These are phyloP conservation scores for Sonneratia alba DNA, from an alignment of 345 rosid genomes.

Conservation along the genomic window DNA sequence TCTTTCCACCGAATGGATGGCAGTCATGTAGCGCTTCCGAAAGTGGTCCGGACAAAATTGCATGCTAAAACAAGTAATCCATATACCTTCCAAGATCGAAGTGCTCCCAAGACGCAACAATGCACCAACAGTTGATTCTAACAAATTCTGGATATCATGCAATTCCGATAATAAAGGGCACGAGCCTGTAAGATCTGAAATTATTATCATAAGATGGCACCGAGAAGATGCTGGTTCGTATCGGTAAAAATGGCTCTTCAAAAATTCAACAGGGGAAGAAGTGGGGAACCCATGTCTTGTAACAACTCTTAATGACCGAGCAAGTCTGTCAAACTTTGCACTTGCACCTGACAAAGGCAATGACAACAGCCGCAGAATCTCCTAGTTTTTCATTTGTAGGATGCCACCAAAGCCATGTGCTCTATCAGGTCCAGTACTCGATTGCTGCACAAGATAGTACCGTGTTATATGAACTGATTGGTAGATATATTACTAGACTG, in stretches of 20 bases:
- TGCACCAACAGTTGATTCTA: neutral
- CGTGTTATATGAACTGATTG: neutral
- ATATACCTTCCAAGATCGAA: no score
- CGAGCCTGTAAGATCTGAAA: neutral
- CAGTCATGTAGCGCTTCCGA: no score
- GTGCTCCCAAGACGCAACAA: no score
- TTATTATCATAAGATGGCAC: neutral
- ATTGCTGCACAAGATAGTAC: constrained; percentile 40
- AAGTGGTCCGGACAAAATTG: no score
- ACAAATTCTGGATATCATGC: neutral
- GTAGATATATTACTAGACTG: neutral
- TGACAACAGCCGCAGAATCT: neutral
- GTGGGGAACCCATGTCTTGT: neutral
- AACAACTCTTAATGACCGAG: neutral
- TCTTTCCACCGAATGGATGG: no score
- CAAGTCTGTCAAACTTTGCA: neutral
- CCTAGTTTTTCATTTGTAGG: constrained; percentile 22
- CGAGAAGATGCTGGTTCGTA: neutral
- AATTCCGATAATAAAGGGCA: neutral
- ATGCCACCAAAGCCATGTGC: constrained; percentile 89
- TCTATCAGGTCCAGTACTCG: constrained; percentile 93
- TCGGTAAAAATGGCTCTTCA: neutral
- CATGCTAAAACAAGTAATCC: no score
- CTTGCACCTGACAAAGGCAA: neutral
- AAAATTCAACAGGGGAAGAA: neutral